These are phyloP conservation scores for Cyclocybe cylindracea DNA, from an alignment of 768 basidiomycete genomes.

Conservation along the genomic window DNA sequence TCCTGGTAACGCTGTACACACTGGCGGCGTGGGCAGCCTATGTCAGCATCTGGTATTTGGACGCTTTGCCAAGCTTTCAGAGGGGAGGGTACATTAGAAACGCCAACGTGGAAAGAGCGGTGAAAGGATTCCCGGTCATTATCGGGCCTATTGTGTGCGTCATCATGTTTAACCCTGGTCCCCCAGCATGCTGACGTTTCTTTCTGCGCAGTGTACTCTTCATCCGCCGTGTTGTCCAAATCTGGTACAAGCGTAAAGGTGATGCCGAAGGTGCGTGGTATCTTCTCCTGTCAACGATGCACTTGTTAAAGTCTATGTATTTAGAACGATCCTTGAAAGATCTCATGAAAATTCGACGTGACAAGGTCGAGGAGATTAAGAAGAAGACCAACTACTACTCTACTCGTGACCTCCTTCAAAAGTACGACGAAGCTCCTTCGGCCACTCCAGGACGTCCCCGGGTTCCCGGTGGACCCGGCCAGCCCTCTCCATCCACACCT, in stretches of 20 bases:
- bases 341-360: slow-evolving; percentile 76
- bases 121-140: slow-evolving; percentile 59
- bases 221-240: slow-evolving; percentile 76
- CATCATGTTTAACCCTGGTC: neutral
- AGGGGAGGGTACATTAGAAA: slow-evolving; percentile 22
- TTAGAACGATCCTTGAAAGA: slow-evolving; percentile 78
- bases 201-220: slow-evolving; percentile 56
- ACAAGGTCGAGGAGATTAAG: slow-evolving; percentile 94
- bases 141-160: slow-evolving; percentile 81
- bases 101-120: slow-evolving; percentile 38
- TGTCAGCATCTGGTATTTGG: slow-evolving; percentile 72
- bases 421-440: slow-evolving; percentile 70
- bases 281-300: neutral
- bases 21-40: slow-evolving; percentile 74
- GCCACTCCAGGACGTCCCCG: slow-evolving; percentile 46
- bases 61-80: slow-evolving; percentile 48
- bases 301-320: neutral
- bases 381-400: slow-evolving; percentile 96
- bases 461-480: slow-evolving; percentile 21
- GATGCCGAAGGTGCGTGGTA: slow-evolving; percentile 71
- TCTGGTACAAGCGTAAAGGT: slow-evolving; percentile 81
- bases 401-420: slow-evolving; percentile 86
- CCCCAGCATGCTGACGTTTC: slow-evolving; percentile 4
- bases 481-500: slow-evolving; percentile 31
- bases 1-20: slow-evolving; percentile 78